phyloP scores from a whole-genome alignment of 164 flowering plant species.

The Litsea cubeba region DNA sequence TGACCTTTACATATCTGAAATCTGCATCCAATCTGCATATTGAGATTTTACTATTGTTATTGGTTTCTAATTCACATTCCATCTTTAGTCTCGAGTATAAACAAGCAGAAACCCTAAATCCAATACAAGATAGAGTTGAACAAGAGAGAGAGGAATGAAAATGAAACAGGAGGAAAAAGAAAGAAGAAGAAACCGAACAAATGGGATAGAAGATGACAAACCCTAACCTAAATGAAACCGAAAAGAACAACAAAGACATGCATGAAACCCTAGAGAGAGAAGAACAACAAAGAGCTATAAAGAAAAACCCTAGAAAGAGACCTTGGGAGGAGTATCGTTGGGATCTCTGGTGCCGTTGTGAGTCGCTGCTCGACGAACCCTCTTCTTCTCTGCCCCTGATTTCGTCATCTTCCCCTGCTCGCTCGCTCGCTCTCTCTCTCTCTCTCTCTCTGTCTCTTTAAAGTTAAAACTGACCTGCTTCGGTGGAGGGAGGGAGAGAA shows the following conservation, averaged over 20 bases:
- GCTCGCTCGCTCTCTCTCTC: not conserved
- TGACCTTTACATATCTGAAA: no score
- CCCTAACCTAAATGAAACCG: not conserved
- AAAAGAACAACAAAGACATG: not conserved
- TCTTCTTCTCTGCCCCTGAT: conserved; percentile 62
- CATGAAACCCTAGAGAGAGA: not conserved
- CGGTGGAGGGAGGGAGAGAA: no score
- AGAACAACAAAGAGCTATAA: not conserved
- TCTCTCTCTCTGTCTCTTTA: not conserved
- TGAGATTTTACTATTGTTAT: not conserved
- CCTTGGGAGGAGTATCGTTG: conserved; percentile 62
- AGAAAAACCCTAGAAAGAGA: conserved; percentile 19
- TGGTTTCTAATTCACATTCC: not conserved
- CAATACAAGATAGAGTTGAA: no score
- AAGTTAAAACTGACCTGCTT: not conserved
- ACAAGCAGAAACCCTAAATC: no score
- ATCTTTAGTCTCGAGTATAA: no score
- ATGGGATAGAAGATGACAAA: not conserved
- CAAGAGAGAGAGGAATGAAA: not conserved
- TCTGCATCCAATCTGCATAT: not conserved
- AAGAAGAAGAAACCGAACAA: not conserved
- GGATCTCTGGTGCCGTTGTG: conserved; percentile 44
- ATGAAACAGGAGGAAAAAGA: not conserved
- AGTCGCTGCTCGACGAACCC: conserved; percentile 36
- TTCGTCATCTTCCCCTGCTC: conserved; percentile 45